phyloP scores from a whole-genome alignment of 371 early-diverging fungal genomes.

The Caulochytrium protostelioides region DNA sequence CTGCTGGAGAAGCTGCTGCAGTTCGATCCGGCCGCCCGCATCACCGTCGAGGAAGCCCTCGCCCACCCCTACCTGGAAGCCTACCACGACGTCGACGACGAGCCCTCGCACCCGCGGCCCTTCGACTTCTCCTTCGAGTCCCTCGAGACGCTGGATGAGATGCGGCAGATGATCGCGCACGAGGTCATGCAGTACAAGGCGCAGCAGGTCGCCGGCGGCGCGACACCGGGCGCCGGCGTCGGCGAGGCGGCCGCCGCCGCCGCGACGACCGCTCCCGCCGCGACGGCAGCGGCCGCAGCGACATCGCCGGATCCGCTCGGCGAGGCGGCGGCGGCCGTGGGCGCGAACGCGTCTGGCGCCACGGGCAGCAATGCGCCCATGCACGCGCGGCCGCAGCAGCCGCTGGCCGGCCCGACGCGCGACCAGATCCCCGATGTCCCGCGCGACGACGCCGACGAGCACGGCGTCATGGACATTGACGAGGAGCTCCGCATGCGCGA shows the following conservation, averaged over 20 bases:
- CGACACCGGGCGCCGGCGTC: not conserved
- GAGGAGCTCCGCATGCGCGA: constrained; percentile 19
- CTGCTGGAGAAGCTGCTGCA: constrained; percentile 72
- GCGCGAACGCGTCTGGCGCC: constrained; percentile 1
- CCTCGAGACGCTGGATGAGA: constrained; percentile 59
- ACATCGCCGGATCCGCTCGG: not conserved
- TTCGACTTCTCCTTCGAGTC: constrained; percentile 89
- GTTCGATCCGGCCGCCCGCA: constrained; percentile 79
- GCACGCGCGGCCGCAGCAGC: no score
- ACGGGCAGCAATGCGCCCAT: no score
- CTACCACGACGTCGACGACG: constrained; percentile 86
- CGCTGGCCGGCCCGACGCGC: constrained; percentile 13
- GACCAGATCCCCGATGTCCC: constrained; percentile 6
- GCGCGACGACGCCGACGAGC: constrained; percentile 13
- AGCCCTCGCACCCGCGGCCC: constrained; percentile 16
- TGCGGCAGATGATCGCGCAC: constrained; percentile 66
- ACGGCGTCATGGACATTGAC: constrained; percentile 24
- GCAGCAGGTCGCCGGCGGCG: constrained; percentile 6
- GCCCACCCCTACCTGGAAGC: constrained; percentile 67
- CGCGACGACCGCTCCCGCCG: constrained; percentile 1
- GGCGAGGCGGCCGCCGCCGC: constrained; percentile 6
- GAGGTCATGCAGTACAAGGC: constrained; percentile 46
- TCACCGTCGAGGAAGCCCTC: constrained; percentile 69
- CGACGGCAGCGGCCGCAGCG: not conserved
- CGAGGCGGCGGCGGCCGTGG: constrained; percentile 1